Base-by-base conservation (phyloP, 2,329 filamentous ascomycete genomes). In the Canariomyces notabilis region DNA sequence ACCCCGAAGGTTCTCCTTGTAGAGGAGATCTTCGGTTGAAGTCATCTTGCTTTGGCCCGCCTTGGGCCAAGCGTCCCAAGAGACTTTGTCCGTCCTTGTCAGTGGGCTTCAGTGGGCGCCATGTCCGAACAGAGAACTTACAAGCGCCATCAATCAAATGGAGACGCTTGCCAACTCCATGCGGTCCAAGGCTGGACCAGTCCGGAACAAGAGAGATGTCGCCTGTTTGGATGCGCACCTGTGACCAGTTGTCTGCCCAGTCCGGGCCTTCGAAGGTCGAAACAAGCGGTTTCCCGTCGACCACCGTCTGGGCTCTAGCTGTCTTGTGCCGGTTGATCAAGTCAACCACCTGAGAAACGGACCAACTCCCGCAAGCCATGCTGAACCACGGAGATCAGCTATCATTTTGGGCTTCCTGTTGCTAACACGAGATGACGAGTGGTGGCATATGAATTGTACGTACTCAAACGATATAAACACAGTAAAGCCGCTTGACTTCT, bases 251-350 rank as follows among this genome's bases (percentile, higher is more conserved):
- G 19, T 61, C 60, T 4, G 66, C 63, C 56, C 68, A 69, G 19
- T 52, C 56, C 5, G 68, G 60, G 2, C 74, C 74, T 56, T 75
- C 73, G 44, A 77, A 77, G 1, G 74, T 77, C 4, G 71, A 74
- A n/a, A 76, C 73, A 8, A 76, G 61, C 0, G 72, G 65, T 29
- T 63, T 63, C 16, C 59, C 60, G 26, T 71, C 62, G 43, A 71
- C 64, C 41, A 62, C 64, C 50, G 68, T 61, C 51, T 75, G 68
- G 11, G 68, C 67, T 11, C 57, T 42, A 7, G 62, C 64, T 8
- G 53, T 49, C 46, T 65, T 66, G 57, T 65, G 67, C 16, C 59
- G 58, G 52, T 68, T 67, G 50, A 71, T 61, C 35, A 64, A 58
- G 34, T 50, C 45, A 14, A 53, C 50, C 2, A 59, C 58, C 26